A percentile compares a stretch with the other conserved stretches of the same genome.
Conservation (phyloP, 1,284 basidiomycete genomes). For the Cystobasidiaceae sp. region DNA sequence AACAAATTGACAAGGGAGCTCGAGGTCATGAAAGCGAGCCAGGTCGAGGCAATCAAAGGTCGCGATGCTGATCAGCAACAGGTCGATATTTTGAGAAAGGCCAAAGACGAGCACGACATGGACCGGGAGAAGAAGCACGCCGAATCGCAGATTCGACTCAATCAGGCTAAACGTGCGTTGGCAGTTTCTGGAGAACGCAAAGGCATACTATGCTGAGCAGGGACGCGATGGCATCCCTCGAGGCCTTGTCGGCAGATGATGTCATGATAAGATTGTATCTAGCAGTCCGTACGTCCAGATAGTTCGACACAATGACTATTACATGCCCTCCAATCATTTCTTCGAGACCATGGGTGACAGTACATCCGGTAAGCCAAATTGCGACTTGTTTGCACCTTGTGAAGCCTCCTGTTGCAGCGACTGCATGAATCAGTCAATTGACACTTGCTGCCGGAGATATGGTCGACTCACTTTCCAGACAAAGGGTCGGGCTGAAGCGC, state of each 20-base stretch:
- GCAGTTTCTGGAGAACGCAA: not conserved
- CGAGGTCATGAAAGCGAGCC: not conserved
- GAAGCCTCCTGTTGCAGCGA: no score
- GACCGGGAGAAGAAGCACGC: not conserved
- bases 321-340: not conserved
- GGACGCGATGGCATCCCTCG: no score
- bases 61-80: no score
- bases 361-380: constrained; percentile 3
- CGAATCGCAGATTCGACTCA: not conserved
- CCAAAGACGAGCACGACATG: not conserved
- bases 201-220: no score
- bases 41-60: not conserved
- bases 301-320: no score
- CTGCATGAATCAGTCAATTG: no score
- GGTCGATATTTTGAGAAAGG: not conserved
- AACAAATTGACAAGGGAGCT: not conserved
- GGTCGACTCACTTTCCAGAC: no score
- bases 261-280: no score
- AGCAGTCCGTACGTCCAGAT: no score
- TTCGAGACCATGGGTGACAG: not conserved
- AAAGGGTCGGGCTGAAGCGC: no score
- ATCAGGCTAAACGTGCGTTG: not conserved
- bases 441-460: no score
- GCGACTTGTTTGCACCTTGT: not conserved
- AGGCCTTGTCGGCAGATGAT: no score